Evolutionary conservation across 2,329 filamentous ascomycete species (phyloP).

Genomic region (Cercospora zeae-maydis): DNA sequence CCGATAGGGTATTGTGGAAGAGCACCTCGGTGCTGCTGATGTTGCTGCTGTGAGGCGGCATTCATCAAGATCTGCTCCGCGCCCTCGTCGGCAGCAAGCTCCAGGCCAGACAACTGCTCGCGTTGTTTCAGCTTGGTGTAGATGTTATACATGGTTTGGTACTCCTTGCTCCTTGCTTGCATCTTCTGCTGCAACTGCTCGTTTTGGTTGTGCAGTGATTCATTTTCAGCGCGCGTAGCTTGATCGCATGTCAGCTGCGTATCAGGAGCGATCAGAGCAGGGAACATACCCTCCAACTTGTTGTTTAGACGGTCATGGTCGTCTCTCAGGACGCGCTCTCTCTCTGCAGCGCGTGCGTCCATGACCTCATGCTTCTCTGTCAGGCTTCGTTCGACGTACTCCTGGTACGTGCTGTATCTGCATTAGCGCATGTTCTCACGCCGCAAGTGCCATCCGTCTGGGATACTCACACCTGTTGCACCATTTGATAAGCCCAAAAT

Average conservation of each 20-base stretch:
- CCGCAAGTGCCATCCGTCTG: background rate
- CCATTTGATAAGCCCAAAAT: conserved; percentile 84
- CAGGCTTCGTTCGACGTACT: conserved; percentile 67
- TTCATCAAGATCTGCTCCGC: conserved; percentile 46
- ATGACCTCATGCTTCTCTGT: conserved; percentile 67
- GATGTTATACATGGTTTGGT: conserved; percentile 1
- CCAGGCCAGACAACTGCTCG: conserved; percentile 53
- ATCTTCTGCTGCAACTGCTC: conserved; percentile 9
- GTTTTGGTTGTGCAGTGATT: conserved; percentile 6
- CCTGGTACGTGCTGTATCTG: conserved; percentile 65
- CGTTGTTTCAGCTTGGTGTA: conserved; percentile 57
- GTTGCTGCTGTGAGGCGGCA: conserved; percentile 9
- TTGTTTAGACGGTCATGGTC: conserved; percentile 56
- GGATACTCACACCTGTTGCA: conserved; percentile 68
- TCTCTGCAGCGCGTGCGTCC: conserved; percentile 36
- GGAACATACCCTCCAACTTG: background rate
- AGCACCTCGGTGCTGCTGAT: background rate
- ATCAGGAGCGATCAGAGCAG: background rate
- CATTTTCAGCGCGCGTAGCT: conserved; percentile 16
- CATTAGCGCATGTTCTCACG: conserved; percentile 19
- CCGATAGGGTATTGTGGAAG: background rate
- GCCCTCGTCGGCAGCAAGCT: conserved; percentile 53
- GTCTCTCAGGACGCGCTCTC: conserved; percentile 71
- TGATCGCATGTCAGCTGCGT: background rate
- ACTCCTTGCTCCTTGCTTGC: conserved; percentile 16